These are phyloP conservation scores for Monilinia fructigena DNA, from an alignment of 2,329 filamentous ascomycete genomes.

Conservation along the genomic window DNA sequence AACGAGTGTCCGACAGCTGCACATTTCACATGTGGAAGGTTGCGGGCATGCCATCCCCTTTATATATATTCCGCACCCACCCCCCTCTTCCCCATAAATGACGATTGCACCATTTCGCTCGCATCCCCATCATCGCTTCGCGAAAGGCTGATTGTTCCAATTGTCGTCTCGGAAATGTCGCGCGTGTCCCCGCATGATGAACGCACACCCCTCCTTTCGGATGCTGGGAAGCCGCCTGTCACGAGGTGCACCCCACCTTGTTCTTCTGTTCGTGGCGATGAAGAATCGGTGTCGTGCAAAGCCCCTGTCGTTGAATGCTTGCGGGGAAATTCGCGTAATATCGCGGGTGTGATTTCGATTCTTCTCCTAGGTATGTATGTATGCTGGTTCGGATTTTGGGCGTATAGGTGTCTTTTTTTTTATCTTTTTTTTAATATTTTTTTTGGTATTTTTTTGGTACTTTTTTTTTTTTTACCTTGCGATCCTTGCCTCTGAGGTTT, in stretches of 20 bases:
- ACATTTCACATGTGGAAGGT: neutral
- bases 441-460: no score
- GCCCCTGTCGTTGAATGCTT: neutral
- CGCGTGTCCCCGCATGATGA: neutral
- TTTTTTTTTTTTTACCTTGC: no score
- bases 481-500: no score
- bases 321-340: slow-evolving; percentile 10
- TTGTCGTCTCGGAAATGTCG: neutral
- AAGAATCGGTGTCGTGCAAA: neutral
- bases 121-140: neutral
- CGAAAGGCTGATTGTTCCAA: neutral
- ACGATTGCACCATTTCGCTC: neutral
- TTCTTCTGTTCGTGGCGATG: neutral
- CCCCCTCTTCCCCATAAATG: neutral
- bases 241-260: neutral
- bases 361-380: slow-evolving; percentile 27
- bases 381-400: neutral
- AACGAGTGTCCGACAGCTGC: neutral
- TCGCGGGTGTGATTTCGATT: slow-evolving; percentile 30
- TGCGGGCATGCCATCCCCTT: neutral
- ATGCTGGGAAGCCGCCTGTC: neutral
- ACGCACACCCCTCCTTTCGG: neutral
- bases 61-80: neutral
- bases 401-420: no score
- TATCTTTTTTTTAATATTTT: no score